These are phyloP conservation scores for Pinus tabuliformis DNA, from an alignment of 75 land plant species.

Conservation along the genomic window DNA sequence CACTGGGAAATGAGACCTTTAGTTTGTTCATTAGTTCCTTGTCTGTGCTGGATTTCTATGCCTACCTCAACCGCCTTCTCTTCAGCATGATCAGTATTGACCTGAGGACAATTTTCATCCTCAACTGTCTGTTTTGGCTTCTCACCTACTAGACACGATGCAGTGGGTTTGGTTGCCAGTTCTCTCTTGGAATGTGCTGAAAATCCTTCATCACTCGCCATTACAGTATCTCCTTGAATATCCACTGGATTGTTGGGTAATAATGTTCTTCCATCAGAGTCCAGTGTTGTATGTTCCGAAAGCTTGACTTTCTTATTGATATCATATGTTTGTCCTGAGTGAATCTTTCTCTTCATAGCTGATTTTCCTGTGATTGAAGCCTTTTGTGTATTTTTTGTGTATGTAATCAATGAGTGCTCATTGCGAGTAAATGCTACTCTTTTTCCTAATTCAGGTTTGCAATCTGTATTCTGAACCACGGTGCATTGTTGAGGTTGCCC, in stretches of 20 bases:
- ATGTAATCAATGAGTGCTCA: neutral
- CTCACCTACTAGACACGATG: neutral
- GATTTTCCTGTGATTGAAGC: neutral
- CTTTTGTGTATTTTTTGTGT: constrained; percentile 5
- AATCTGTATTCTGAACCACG: neutral
- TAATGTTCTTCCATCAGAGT: no score
- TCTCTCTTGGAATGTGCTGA: neutral
- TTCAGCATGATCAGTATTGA: neutral
- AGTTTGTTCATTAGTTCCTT: neutral
- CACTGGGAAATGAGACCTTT: neutral
- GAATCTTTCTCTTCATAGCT: neutral
- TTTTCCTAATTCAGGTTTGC: neutral
- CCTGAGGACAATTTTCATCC: neutral
- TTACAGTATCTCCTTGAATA: neutral
- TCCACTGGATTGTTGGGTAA: neutral
- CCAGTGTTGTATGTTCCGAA: neutral
- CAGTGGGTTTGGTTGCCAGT: neutral
- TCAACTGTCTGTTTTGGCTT: neutral
- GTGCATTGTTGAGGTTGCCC: neutral
- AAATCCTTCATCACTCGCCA: neutral
- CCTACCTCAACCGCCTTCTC: neutral
- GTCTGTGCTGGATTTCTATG: neutral
- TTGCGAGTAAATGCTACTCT: neutral
- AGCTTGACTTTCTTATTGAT: neutral
- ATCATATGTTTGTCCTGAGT: neutral